Evolutionary conservation across 345 rosid genomes (phyloP), one percentile per base, ranked within the genome.

Genomic region (Cardamine occulta): DNA sequence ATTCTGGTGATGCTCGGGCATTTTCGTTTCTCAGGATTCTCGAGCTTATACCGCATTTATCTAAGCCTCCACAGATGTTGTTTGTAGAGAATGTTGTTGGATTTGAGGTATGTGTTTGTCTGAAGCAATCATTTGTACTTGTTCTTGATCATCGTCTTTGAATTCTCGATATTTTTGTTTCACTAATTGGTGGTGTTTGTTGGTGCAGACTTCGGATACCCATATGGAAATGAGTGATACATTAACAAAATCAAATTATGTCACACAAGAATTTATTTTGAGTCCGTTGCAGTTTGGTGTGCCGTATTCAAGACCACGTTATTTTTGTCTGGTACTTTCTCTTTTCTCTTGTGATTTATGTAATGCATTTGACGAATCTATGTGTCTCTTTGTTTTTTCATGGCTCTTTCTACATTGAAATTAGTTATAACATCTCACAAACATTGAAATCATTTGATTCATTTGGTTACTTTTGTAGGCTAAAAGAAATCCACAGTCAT

Each of bases 251-350:
- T 82, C 78, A 29, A 85, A 74, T 79, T 89, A 87, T 74, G 82
- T 81, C 74, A 85, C 80, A 0, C 95, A 89, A 80, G 96, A 94
- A 74, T 94, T 91, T 72, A 88, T 94, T 29, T 80, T 94, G 93
- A 94, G 95, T 70, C 98, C 98, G 15, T 69, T 91, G 73, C 97
- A 94, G 72, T 94, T 94, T 76, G 88, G 91, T 62, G 87, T 94
- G 66, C 98, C 98, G n/a, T 94, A 91, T 85, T 91, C 98, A 56
- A 84, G 98, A 73, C 98, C 98, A 32, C 97, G 97, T 2, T 91
- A 94, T 73, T 90, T 94, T 85, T 94, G 95, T 79, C 80, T 90
- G 96, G 98, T 94, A 80, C 40, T n/a, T 37, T 7, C 74, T 68
- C 75, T 64, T 31, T 59, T 39, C 23, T 49, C 62, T 63, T 68